Conservation (phyloP, 2,329 filamentous ascomycete species). For the Fusarium sp. region DNA sequence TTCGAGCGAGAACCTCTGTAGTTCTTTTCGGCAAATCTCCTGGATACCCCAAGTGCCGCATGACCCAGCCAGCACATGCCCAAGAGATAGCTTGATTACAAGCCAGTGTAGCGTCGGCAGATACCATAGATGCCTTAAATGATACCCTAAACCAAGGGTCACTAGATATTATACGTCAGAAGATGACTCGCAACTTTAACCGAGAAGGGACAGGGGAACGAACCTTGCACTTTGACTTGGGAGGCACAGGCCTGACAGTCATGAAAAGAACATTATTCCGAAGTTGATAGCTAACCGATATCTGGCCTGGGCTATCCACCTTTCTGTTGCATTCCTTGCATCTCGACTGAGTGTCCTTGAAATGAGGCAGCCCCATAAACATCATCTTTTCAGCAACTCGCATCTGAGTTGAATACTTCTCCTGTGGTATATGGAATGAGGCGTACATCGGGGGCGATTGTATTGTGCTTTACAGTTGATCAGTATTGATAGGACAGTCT, state of each 20-base stretch:
- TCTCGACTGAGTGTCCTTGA: not conserved
- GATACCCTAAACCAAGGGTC: not conserved
- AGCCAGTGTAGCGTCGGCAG: not conserved
- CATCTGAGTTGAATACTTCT: not conserved
- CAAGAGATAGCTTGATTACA: not conserved
- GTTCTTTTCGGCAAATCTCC: not conserved
- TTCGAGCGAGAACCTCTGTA: not conserved
- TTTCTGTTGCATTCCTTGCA: constrained; percentile 13
- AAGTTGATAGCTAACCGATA: constrained; percentile 4
- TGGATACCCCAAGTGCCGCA: not conserved
- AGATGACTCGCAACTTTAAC: not conserved
- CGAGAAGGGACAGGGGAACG: not conserved
- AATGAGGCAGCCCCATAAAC: constrained; percentile 20
- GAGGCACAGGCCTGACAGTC: constrained; percentile 2
- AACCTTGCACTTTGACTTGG: constrained; percentile 10
- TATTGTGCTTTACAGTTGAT: not conserved
- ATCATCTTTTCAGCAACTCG: constrained; percentile 20
- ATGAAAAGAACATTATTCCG: constrained; percentile 5
- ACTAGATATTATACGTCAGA: not conserved
- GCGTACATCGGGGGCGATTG: not conserved
- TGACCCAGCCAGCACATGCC: not conserved
- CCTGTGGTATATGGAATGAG: not conserved
- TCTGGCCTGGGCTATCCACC: not conserved
- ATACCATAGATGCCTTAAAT: not conserved
- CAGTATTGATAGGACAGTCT: not conserved